A percentile compares a stretch with the other conserved stretches of the same genome.
Conservation (phyloP, 257 asterid species). For the Nicotiana tomentosiformis region DNA sequence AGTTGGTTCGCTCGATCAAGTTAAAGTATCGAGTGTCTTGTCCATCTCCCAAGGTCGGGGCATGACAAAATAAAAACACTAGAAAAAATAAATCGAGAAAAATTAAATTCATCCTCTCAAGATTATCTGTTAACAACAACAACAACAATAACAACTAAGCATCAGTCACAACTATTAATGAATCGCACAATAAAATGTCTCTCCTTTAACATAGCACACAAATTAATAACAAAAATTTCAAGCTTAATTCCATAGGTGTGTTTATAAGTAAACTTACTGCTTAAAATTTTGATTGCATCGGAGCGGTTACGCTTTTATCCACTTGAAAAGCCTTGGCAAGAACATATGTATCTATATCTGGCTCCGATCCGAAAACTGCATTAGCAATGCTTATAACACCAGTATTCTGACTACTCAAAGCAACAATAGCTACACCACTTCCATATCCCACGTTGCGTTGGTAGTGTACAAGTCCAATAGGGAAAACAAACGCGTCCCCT, state of each 20-base stretch:
- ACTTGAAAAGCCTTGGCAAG: conserved; percentile 13
- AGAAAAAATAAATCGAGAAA: no score
- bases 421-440: conserved; percentile 2
- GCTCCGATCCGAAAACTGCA: background rate
- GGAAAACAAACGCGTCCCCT: conserved; percentile 18
- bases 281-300: background rate
- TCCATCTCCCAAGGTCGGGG: no score
- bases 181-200: background rate
- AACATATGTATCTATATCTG: background rate
- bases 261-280: background rate
- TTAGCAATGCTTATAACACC: background rate
- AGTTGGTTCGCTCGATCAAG: no score
- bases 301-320: background rate
- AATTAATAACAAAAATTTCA: background rate
- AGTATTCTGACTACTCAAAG: conserved; percentile 7
- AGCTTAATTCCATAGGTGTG: background rate
- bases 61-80: no score
- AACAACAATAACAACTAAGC: no score
- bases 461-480: conserved; percentile 23
- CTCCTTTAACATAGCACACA: background rate
- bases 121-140: no score
- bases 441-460: background rate
- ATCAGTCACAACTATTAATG: no score
- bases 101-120: no score
- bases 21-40: no score